A percentile compares a stretch with the other conserved stretches of the same genome.
These are phyloP conservation scores for Abortiporus biennis DNA, from an alignment of 1,284 basidiomycete genomes.

Conservation along the genomic window DNA sequence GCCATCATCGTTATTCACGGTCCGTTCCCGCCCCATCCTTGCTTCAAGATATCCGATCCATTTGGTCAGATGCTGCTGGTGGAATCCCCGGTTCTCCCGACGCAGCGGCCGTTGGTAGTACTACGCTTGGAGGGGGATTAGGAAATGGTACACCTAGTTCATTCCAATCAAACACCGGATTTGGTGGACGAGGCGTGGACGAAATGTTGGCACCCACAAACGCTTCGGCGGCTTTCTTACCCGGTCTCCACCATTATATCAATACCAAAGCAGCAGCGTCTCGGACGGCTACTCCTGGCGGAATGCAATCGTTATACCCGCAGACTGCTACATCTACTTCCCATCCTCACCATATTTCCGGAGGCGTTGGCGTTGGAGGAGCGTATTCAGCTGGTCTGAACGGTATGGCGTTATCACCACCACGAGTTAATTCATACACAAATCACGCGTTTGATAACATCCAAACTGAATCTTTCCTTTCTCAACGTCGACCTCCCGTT, in stretches of 20 bases:
- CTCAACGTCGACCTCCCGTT: slow-evolving; percentile 19
- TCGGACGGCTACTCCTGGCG: slow-evolving; percentile 17
- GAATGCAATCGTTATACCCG: slow-evolving; percentile 19
- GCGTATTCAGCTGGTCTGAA: slow-evolving; percentile 14
- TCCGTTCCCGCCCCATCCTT: slow-evolving; percentile 73
- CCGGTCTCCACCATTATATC: slow-evolving; percentile 57
- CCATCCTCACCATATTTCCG: slow-evolving; percentile 18
- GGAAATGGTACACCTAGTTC: slow-evolving; percentile 41
- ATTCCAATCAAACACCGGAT: slow-evolving; percentile 36
- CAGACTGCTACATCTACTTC: slow-evolving; percentile 13
- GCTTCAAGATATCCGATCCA: slow-evolving; percentile 65
- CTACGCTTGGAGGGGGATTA: slow-evolving; percentile 22
- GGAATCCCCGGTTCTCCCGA: slow-evolving; percentile 22
- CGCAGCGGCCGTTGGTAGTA: slow-evolving; percentile 14
- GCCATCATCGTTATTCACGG: slow-evolving; percentile 66
- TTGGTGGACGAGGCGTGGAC: slow-evolving; percentile 29
- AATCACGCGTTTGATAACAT: slow-evolving; percentile 26
- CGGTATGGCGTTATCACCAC: slow-evolving; percentile 23
- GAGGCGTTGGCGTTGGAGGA: slow-evolving; percentile 14
- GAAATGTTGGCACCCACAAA: slow-evolving; percentile 46
- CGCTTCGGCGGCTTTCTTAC: slow-evolving; percentile 74
- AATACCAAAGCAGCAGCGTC: slow-evolving; percentile 32
- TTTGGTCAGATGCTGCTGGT: slow-evolving; percentile 53
- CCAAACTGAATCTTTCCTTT: slow-evolving; percentile 19
- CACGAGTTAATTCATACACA: slow-evolving; percentile 17